Conservation (phyloP, 2,329 filamentous ascomycete genomes). For the Fusarium agapanthi region DNA sequence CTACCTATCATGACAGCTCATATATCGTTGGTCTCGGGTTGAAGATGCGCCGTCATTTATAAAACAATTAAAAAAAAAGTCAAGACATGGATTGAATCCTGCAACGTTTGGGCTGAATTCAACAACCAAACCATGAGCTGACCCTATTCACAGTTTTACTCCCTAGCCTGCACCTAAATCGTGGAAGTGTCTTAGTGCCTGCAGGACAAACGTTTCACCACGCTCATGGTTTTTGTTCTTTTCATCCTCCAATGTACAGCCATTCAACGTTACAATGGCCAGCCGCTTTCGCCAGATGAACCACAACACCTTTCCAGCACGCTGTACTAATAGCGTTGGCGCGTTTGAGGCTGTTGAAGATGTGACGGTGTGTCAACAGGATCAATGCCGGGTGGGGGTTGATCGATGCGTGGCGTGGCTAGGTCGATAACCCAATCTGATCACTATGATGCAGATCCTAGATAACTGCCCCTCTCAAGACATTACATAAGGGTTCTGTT, state of each 20-base stretch:
- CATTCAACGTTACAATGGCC: slow-evolving; percentile 4
- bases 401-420: slow-evolving; percentile 3
- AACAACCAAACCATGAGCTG: background rate
- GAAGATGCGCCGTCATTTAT: background rate
- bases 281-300: background rate
- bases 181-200: slow-evolving; percentile 1
- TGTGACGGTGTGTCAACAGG: slow-evolving; percentile 8
- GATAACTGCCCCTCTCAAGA: background rate
- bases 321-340: slow-evolving; percentile 20
- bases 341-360: slow-evolving; percentile 32
- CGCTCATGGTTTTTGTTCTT: slow-evolving; percentile 4
- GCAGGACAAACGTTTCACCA: slow-evolving; percentile 30
- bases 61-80: slow-evolving; percentile 19
- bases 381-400: slow-evolving; percentile 20
- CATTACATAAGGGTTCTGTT: background rate
- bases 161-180: background rate
- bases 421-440: background rate
- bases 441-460: background rate
- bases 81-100: background rate
- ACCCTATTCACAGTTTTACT: background rate
- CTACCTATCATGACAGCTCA: slow-evolving; percentile 11
- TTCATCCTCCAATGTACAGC: slow-evolving; percentile 7
- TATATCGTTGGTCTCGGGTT: slow-evolving; percentile 14
- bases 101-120: background rate
- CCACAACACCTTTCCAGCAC: background rate